Conservation (phyloP, 768 basidiomycete genomes). For the Kwoniella sp. region DNA sequence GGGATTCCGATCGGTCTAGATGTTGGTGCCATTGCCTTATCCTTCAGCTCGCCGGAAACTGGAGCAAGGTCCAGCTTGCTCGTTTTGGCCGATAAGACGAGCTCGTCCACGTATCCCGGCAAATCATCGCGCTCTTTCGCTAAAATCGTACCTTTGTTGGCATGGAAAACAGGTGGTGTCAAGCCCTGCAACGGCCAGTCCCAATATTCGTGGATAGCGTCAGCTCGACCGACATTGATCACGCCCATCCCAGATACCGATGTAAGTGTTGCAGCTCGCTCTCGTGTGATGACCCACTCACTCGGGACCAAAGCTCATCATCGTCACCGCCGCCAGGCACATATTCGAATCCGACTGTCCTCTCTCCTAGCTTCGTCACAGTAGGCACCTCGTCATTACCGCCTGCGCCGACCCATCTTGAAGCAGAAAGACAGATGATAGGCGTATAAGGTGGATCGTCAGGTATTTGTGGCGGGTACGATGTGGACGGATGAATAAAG, state of each 20-base stretch:
- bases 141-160: slow-evolving; percentile 62
- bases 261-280: slow-evolving; percentile 7
- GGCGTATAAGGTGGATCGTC: slow-evolving; percentile 57
- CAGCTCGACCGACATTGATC: background rate
- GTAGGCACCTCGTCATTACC: slow-evolving; percentile 55
- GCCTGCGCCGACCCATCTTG: slow-evolving; percentile 63
- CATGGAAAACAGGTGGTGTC: slow-evolving; percentile 74
- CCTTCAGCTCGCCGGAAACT: background rate
- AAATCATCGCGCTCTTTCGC: slow-evolving; percentile 61
- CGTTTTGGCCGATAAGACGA: slow-evolving; percentile 21
- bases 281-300: slow-evolving; percentile 50
- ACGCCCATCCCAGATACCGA: background rate
- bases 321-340: slow-evolving; percentile 95
- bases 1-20: slow-evolving; percentile 15
- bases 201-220: background rate
- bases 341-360: slow-evolving; percentile 74
- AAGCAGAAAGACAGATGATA: slow-evolving; percentile 83
- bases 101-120: slow-evolving; percentile 55
- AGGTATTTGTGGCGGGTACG: slow-evolving; percentile 60
- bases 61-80: background rate
- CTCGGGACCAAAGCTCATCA: slow-evolving; percentile 85
- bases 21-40: background rate
- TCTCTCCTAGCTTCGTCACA: slow-evolving; percentile 28
- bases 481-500: slow-evolving; percentile 80
- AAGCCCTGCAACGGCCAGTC: slow-evolving; percentile 66